A percentile compares a stretch with the other conserved stretches of the same genome.
phyloP scores from a whole-genome alignment of 306 rosid species.

The Betula pendula region DNA sequence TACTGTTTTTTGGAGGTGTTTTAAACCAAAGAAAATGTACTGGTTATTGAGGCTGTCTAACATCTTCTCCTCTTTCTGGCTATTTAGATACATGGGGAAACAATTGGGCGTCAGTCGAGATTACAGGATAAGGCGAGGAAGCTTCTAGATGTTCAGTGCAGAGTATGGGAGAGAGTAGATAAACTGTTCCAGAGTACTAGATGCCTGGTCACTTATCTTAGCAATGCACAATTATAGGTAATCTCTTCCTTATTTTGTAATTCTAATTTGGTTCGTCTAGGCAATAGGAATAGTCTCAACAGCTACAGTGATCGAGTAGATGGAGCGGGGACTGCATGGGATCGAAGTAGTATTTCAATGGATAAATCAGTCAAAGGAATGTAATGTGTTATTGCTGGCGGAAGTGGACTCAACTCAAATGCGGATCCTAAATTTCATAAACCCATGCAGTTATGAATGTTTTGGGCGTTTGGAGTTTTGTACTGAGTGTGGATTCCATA shows the following conservation, averaged over 20 bases:
- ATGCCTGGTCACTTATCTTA: constrained; percentile 75
- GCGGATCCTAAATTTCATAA: too few species aligned
- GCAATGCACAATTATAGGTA: constrained; percentile 66
- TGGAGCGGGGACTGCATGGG: background rate
- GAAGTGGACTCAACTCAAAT: too few species aligned
- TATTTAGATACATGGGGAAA: constrained; percentile 81
- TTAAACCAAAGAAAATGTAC: background rate
- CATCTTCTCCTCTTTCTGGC: constrained; percentile 17
- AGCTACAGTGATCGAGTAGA: background rate
- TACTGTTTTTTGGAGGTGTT: background rate
- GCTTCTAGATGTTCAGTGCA: constrained; percentile 72
- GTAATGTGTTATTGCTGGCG: constrained; percentile 16
- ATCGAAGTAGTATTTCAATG: background rate
- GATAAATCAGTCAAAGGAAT: constrained; percentile 3
- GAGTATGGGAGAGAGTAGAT: constrained; percentile 78
- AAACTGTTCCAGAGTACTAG: constrained; percentile 69
- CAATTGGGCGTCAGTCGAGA: constrained; percentile 59
- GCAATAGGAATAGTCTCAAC: background rate
- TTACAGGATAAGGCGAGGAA: constrained; percentile 78
- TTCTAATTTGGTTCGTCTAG: background rate
- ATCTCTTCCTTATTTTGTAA: constrained; percentile 15
- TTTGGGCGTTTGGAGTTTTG: too few species aligned
- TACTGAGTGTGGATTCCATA: too few species aligned
- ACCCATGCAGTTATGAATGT: too few species aligned
- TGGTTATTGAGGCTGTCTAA: background rate